Base-by-base conservation (phyloP, 805 yeast species). In the Nakazawaea ambrosiae region DNA sequence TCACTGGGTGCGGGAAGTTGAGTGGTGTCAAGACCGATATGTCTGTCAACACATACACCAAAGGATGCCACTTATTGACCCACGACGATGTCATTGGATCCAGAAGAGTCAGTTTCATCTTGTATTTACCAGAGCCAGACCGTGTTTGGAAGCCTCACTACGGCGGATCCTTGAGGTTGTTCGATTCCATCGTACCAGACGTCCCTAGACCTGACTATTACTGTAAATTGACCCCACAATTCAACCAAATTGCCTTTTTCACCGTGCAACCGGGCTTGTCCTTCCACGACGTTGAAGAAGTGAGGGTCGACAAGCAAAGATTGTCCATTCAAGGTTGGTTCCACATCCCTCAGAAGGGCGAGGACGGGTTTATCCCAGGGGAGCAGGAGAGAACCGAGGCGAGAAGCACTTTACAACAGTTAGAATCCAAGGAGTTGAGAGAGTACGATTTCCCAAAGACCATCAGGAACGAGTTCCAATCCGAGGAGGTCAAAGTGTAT, bases 71-170 rank as follows among this genome's bases (percentile, higher is more conserved):
- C 60, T 65, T 92, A 40, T 66, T 92, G 45, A 87, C 95, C 4
- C 99, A 92, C 55, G 99, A 92, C 60, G 99, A 92, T 57, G 98
- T 92, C 23, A 92, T 92, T 54, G 98, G 97, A 1, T 80, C 96
- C 1, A 69, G 99, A 54, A 68, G 97, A 41, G 89, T 92, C 22
- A 84, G 96, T 49, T 92, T 89, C 53, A 94, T 94, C 45, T 65
- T 94, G 36, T 92, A 92, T 55, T 62, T 92, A 55, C 95, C 97
- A 0, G 96, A 89, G 31, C 97, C 97, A 2, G 92, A 85, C 45
- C 78, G 78, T 42, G 62, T 63, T 1, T 92, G 98, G 98, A 79
- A 89, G 48, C 77, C 87, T 2, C 82, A 80, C 46, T 89, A 88
- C 64, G 99, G 99, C 25, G 99, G 99, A 19, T 87, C 90, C 0